phyloP scores from a whole-genome alignment of 441 rosid genomes.

The Omphalea diandra region DNA sequence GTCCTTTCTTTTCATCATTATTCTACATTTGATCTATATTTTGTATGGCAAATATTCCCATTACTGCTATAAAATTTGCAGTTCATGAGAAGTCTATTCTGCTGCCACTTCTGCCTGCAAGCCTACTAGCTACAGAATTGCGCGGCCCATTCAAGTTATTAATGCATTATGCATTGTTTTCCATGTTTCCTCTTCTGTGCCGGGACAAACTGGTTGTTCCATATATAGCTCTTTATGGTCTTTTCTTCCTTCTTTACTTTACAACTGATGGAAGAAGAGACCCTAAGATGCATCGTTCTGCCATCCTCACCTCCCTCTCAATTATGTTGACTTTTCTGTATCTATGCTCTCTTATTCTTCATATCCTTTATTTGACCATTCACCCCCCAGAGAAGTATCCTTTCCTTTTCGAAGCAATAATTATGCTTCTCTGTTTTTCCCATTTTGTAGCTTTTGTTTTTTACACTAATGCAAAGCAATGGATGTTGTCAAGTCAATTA shows the following conservation, averaged over 20 bases:
- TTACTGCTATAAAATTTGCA: conserved; percentile 31
- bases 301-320: conserved; percentile 21
- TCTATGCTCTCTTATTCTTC: conserved; percentile 55
- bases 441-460: conserved; percentile 51
- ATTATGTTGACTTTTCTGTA: conserved; percentile 30
- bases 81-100: conserved; percentile 96
- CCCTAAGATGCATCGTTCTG: conserved; percentile 20
- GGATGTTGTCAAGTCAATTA: conserved; percentile 48
- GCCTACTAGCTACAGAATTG: conserved; percentile 64
- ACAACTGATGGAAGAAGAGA: conserved; percentile 35
- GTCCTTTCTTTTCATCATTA: conserved; percentile 2
- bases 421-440: conserved; percentile 78
- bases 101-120: conserved; percentile 84
- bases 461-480: conserved; percentile 60
- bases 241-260: conserved; percentile 50
- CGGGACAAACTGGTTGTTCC: conserved; percentile 78
- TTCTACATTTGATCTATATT: conserved; percentile 7
- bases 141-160: conserved; percentile 48
- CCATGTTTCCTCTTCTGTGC: conserved; percentile 83
- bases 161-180: conserved; percentile 69
- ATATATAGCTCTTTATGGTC: conserved; percentile 46
- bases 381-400: conserved; percentile 76
- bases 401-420: conserved; percentile 80
- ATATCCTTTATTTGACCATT: conserved; percentile 52
- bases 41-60: conserved; percentile 5